Base-by-base conservation (phyloP, 78 protist species). In the Bigelowiella natans region DNA sequence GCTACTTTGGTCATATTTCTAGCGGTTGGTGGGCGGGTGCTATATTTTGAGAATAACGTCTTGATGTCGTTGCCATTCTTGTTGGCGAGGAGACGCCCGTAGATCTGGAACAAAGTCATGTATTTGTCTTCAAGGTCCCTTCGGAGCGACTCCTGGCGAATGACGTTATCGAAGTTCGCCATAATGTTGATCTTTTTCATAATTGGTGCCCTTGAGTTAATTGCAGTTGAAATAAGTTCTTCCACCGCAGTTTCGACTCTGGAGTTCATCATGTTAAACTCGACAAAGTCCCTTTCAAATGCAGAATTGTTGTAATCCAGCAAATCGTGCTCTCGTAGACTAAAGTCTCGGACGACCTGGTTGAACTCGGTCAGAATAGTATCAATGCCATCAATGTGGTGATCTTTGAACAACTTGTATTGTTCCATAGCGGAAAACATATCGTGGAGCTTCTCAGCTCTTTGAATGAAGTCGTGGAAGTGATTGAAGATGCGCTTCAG, bases 1-100 rank as follows among this genome's bases (percentile, higher is more conserved):
- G 87, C 87, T 11, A 85, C 87, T 11, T 85, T 85, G 87, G 87
- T 85, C 87, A 85, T 85, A 18, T 85, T 85, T 28, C 87, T 7
- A 37, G 87, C 36, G 7, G 18, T 37, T 11, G 87, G 87, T 18
- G 87, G 87, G 87, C 18, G 7, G 36, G 36, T 37, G 51, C 87
- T 85, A 11, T 85, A 11, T 11, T 85, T 85, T 26, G 38, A 29
- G 38, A 85, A 85, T 37, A 85, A 11, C 18, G 36, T 34, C 38
- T 85, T 34, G 38, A 85, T 85, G 18, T 51, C 73, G 18, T 51
- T 51, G 34, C 73, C 73, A 18, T 7, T 51, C 73, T 51, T 51
- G 87, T 85, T 34, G 11, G 36, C 87, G 51, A 85, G 38, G 30
- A 37, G 7, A 18, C 38, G 36, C 7, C 87, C 87, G 11, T 85